Evolutionary conservation across 352 stramenopile species (phyloP), one percentile per base, ranked within the genome.

Genomic region (Phytophthora hibernalis): DNA sequence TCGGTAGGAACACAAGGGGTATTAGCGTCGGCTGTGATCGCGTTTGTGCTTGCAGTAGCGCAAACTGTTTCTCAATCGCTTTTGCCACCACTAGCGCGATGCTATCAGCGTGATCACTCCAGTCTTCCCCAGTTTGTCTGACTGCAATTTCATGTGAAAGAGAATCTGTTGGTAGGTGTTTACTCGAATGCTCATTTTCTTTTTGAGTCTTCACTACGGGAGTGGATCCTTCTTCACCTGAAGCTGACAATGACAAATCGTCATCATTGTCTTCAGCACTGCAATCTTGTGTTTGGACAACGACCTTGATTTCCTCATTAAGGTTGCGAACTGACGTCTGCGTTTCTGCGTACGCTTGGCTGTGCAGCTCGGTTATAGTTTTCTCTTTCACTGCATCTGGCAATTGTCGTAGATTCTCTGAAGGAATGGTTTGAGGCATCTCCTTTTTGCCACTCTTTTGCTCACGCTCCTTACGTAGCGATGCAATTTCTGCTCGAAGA

Each of bases 71-170:
- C 65, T 85, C 74, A 30, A 85, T 66, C 0, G 71, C 68, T 59
- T 80, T 77, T 2, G 72, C 74, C 3, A 87, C 76, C 8, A 77
- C 59, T 18, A 73, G 43, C 2, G 79, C 74, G 61, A 87, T 80
- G 22, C 61, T 70, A 50, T 85, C 76, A 37, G 68, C 68, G 18
- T 68, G 60, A 43, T 54, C 37, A 24, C 24, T 62, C 69, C 54
- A 74, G 5, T 20, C 38, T 22, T 59, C 18, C 16, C 6, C 28
- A 45, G 37, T 15, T 58, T 68, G 58, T 20, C 22, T 18, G 18
- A 48, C 47, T 16, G 15, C 15, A 20, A 3, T 33, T 22, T 18
- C 18, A 20, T 28, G 30, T 16, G 63, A 43, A 26, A 28, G 21
- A 44, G 9, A 4, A 62, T 61, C 59, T 54, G 31, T 28, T 58